Percentiles rank a stretch among this genome's conserved stretches.
Conservation (phyloP, 192 early-diverging fungal genomes). For the Funneliformis mosseae region DNA sequence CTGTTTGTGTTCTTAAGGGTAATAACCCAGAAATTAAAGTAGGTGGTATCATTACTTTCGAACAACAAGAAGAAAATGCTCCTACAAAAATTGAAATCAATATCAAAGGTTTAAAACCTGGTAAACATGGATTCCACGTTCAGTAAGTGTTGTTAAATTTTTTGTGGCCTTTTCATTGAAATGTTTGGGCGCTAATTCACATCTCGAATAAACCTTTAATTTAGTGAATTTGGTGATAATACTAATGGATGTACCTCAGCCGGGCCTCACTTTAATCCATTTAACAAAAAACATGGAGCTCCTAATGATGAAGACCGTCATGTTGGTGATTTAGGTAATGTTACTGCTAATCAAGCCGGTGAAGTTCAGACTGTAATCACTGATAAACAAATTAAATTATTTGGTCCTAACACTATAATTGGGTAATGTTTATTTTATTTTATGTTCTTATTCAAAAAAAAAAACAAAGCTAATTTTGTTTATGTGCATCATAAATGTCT, state of each 20-base stretch:
- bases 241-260: slow-evolving; percentile 86
- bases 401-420: slow-evolving; percentile 74
- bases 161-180: neutral
- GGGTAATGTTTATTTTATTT: slow-evolving; percentile 57
- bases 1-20: neutral
- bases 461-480: neutral
- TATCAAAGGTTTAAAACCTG: slow-evolving; percentile 65
- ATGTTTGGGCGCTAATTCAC: neutral
- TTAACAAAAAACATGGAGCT: slow-evolving; percentile 76
- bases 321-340: slow-evolving; percentile 91
- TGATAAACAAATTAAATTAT: slow-evolving; percentile 71
- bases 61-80: slow-evolving; percentile 61
- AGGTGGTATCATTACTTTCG: slow-evolving; percentile 71
- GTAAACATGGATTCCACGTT: slow-evolving; percentile 88
- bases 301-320: slow-evolving; percentile 70
- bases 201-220: neutral
- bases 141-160: slow-evolving; percentile 50
- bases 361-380: slow-evolving; percentile 52
- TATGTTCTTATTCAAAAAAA: too few relatives aligned
- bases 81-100: slow-evolving; percentile 59
- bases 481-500: neutral
- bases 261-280: slow-evolving; percentile 87
- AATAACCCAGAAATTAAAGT: slow-evolving; percentile 36
- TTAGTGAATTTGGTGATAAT: slow-evolving; percentile 76
- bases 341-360: slow-evolving; percentile 61